phyloP scores from a whole-genome alignment of 306 rosid species.

The Sindora glabra region DNA sequence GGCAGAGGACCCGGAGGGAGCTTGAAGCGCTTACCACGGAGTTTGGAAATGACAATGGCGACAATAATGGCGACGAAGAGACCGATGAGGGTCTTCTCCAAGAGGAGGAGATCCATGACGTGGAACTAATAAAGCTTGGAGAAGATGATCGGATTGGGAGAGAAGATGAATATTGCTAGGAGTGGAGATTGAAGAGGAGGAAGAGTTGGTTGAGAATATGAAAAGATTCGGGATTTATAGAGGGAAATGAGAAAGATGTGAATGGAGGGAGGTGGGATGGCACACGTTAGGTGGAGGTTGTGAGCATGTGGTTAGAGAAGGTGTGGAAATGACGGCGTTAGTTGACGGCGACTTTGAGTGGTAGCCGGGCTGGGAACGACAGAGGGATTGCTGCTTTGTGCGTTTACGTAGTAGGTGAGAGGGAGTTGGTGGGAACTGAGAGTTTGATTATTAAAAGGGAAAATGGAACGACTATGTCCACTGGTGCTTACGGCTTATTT shows the following conservation, averaged over 20 bases:
- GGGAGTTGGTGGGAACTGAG: slow-evolving; percentile 7
- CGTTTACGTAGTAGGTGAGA: slow-evolving; percentile 2
- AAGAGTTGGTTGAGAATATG: background rate
- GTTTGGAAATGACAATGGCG: slow-evolving; percentile 50
- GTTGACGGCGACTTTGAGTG: background rate
- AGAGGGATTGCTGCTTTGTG: background rate
- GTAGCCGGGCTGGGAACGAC: background rate
- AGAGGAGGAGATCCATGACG: slow-evolving; percentile 68
- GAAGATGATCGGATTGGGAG: too few relatives aligned
- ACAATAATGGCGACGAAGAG: slow-evolving; percentile 45
- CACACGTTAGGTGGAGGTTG: background rate
- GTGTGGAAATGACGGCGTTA: background rate
- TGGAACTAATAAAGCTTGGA: background rate
- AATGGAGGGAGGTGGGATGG: too few relatives aligned
- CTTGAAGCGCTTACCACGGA: slow-evolving; percentile 65
- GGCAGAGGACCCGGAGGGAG: slow-evolving; percentile 88
- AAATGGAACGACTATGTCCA: too few relatives aligned
- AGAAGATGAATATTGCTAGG: too few relatives aligned
- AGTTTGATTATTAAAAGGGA: too few relatives aligned
- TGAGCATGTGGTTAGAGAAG: background rate
- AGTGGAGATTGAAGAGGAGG: too few relatives aligned
- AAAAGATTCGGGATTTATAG: background rate
- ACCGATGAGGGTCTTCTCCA: slow-evolving; percentile 69
- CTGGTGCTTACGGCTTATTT: too few relatives aligned
- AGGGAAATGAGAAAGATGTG: background rate